These are phyloP conservation scores for Dalbergia cultrata DNA, from an alignment of 306 rosid species.

Conservation along the genomic window DNA sequence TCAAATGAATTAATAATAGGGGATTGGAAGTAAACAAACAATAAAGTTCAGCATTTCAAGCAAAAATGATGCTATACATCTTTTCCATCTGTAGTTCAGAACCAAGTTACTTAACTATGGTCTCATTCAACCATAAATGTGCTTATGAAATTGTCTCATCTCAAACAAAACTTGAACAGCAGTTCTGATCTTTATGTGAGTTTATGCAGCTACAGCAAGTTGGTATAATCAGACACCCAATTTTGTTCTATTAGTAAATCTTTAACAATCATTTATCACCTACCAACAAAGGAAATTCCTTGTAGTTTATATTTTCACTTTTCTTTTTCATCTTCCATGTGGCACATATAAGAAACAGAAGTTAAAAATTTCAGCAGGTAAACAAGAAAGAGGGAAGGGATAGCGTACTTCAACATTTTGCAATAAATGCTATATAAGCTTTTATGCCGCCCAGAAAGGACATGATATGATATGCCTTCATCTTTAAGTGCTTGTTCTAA, in stretches of 20 bases:
- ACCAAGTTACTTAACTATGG: background rate
- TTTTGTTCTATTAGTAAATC: background rate
- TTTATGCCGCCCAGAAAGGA: constrained; percentile 86
- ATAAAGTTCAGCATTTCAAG: constrained; percentile 17
- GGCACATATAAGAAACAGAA: background rate
- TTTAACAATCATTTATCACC: background rate
- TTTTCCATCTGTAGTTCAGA: background rate
- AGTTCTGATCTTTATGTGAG: background rate
- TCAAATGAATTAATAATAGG: constrained; percentile 19
- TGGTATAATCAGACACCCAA: background rate
- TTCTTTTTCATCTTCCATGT: background rate
- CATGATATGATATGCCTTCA: constrained; percentile 79
- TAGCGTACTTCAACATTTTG: constrained; percentile 88
- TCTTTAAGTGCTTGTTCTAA: constrained; percentile 74
- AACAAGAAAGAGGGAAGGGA: constrained; percentile 32
- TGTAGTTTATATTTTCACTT: background rate
- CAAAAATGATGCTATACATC: background rate
- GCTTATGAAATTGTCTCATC: constrained; percentile 7
- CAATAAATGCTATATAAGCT: constrained; percentile 87
- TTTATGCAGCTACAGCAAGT: constrained; percentile 6
- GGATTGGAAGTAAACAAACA: constrained; percentile 31
- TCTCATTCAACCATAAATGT: constrained; percentile 7
- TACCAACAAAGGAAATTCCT: background rate
- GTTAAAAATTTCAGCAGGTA: constrained; percentile 1
- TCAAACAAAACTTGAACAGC: background rate